Percentiles rank a stretch among this genome's conserved stretches.
Evolutionary conservation across 2,329 filamentous ascomycete genomes (phyloP).

Genomic region (Phaeosphaeriaceae sp.): DNA sequence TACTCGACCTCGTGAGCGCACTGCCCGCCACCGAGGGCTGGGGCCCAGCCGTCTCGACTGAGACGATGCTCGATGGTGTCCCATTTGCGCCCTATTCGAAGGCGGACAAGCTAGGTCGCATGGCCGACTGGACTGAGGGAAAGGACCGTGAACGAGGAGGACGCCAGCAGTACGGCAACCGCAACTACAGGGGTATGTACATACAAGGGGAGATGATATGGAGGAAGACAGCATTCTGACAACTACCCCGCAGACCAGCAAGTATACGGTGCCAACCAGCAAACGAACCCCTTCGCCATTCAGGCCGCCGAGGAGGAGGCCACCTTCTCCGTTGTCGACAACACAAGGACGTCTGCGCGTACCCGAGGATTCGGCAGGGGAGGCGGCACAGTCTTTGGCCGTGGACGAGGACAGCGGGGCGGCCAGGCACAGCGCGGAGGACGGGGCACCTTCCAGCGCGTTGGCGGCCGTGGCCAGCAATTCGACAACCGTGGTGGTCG

Average conservation of each 20-base stretch:
- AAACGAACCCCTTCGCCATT: constrained; percentile 79
- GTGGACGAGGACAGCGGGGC: constrained; percentile 77
- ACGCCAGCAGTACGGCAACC: constrained; percentile 81
- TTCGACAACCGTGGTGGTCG: constrained; percentile 73
- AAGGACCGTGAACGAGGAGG: constrained; percentile 82
- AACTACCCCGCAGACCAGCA: constrained; percentile 75
- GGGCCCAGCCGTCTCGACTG: constrained; percentile 82
- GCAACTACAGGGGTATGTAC: constrained; percentile 82
- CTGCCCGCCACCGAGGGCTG: constrained; percentile 63
- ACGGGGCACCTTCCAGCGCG: constrained; percentile 76
- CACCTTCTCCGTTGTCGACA: constrained; percentile 97
- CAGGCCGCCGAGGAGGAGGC: constrained; percentile 95
- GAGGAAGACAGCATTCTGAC: constrained; percentile 17
- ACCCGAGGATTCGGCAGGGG: constrained; percentile 81
- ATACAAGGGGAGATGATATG: neutral
- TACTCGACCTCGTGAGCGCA: constrained; percentile 56
- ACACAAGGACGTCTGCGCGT: constrained; percentile 85
- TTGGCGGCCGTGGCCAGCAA: constrained; percentile 70
- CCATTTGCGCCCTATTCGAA: constrained; percentile 99
- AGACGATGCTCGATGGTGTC: constrained; percentile 91
- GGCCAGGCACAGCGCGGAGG: constrained; percentile 75
- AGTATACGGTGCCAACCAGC: constrained; percentile 90
- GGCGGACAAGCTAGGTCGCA: constrained; percentile 96
- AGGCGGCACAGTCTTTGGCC: constrained; percentile 85
- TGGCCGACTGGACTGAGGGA: constrained; percentile 98